Evolutionary conservation across 192 early-diverging fungal genomes (phyloP).

Genomic region (Spinellus fusiger): DNA sequence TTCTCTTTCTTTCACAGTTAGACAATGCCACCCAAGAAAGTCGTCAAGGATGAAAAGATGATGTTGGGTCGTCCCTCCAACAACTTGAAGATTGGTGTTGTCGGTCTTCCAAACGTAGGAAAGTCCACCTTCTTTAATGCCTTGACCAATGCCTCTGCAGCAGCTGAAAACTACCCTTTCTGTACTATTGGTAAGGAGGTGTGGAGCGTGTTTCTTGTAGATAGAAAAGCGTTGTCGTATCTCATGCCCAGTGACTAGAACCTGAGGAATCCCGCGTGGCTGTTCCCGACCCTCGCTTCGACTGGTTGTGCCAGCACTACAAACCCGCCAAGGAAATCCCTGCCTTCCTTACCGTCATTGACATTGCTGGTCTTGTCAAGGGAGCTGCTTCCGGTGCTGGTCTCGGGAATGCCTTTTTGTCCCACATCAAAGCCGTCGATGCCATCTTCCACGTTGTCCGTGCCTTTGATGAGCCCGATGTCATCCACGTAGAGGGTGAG

Average conservation of each 20-base stretch:
- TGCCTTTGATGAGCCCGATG: slow-evolving; percentile 89
- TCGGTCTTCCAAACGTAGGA: slow-evolving; percentile 96
- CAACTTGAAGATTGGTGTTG: slow-evolving; percentile 91
- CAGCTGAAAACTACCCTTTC: slow-evolving; percentile 96
- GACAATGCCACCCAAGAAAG: slow-evolving; percentile 82
- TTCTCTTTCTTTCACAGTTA: too few species aligned
- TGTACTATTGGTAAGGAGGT: slow-evolving; percentile 72
- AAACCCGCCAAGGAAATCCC: slow-evolving; percentile 62
- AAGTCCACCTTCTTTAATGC: slow-evolving; percentile 88
- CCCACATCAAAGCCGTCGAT: slow-evolving; percentile 82
- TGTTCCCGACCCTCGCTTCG: slow-evolving; percentile 87
- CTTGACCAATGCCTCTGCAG: slow-evolving; percentile 60
- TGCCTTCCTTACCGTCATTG: slow-evolving; percentile 80
- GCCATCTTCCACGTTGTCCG: slow-evolving; percentile 82
- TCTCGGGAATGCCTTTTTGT: slow-evolving; percentile 92
- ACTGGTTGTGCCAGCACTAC: slow-evolving; percentile 69
- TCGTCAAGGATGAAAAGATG: slow-evolving; percentile 65
- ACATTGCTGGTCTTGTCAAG: slow-evolving; percentile 98
- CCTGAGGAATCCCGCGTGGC: slow-evolving; percentile 87
- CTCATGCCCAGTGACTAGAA: slow-evolving; percentile 46
- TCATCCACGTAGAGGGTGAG: slow-evolving; percentile 90
- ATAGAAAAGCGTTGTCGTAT: neutral
- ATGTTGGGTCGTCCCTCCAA: slow-evolving; percentile 78
- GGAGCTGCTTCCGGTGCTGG: slow-evolving; percentile 74
- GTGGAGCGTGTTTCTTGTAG: neutral